Base-by-base conservation (phyloP, 1,284 basidiomycete species). In the Heterobasidion occidentale region DNA sequence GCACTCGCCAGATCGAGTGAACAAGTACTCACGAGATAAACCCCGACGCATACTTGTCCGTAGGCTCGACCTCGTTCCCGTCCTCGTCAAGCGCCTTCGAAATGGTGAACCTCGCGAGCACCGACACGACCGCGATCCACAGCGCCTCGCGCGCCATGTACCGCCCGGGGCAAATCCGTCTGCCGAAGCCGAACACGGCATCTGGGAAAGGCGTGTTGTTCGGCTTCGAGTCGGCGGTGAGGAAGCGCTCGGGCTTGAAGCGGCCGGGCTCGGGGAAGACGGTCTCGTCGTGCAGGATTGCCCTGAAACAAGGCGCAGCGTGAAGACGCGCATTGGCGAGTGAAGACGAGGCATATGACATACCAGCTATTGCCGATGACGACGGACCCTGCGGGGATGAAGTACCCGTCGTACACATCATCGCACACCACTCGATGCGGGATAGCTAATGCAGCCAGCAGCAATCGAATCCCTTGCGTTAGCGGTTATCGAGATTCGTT, bases 61-160 rank as follows among this genome's bases (percentile, higher is more conserved):
- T 47, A 2, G 58, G 44, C 36, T 55, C 49, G 36, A 48, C 51
- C 15, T 50, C 44, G 34, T 11, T n/a, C 12, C 55, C 52, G 11
- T 42, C 8, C 36, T 36, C 52, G n/a, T 56, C 54, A 9, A 33
- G 52, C 20, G 49, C 50, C 3, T 49, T 52, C 14, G 51, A 42
- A 27, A 64, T 61, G 27, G 72, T 62, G 56, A 74, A 74, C 3
- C 63, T 59, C 2, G 68, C 63, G 3, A 75, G 48, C 4, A 76
- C 58, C 5, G 68, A 70, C 2, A 71, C 70, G 9, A 71, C 55
- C 6, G 69, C 61, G 36, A 76, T 68, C 71, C 70, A 77, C 17
- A 75, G 50, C 7, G 70, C 62, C 9, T 70, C 66, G 45, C 65
- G 60, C 0, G 72, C 73, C 55, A 77, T 65, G 59, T 71, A 67